A percentile compares a stretch with the other conserved stretches of the same genome.
Conservation (phyloP, 2,329 filamentous ascomycete genomes). For the Neonectria punicea region DNA sequence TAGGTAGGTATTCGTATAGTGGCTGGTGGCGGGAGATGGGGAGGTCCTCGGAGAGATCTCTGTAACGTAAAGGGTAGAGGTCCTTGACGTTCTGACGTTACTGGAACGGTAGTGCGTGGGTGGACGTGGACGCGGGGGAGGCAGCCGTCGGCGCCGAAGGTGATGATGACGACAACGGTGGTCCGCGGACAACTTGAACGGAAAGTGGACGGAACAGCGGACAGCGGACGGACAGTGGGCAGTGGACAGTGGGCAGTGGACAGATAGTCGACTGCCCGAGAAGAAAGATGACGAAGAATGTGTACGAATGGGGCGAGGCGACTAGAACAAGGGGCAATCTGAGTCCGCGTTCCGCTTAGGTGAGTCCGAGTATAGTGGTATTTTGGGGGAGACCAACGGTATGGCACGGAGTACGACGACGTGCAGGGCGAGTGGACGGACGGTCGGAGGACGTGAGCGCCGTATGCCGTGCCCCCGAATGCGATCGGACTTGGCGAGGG, state of each 20-base stretch:
- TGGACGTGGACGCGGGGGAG: neutral
- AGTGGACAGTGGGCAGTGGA: neutral
- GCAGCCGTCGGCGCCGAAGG: neutral
- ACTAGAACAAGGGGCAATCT: neutral
- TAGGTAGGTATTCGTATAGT: neutral
- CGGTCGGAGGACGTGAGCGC: constrained; percentile 5
- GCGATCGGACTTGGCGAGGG: constrained; percentile 5
- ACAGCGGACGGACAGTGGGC: neutral
- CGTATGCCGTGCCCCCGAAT: constrained; percentile 11
- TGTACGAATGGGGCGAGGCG: constrained; percentile 1
- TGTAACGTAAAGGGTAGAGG: neutral
- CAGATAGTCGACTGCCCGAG: constrained; percentile 7
- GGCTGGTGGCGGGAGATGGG: neutral
- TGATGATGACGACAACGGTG: constrained; percentile 3
- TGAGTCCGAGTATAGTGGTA: constrained; percentile 4
- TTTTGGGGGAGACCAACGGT: neutral
- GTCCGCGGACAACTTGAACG: neutral
- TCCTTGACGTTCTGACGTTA: neutral
- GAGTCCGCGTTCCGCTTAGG: constrained; percentile 13
- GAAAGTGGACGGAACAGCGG: neutral
- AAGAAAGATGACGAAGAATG: neutral
- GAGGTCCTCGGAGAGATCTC: neutral
- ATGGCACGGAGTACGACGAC: constrained; percentile 1
- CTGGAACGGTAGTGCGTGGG: neutral
- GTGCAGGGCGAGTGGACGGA: neutral